A percentile compares a stretch with the other conserved stretches of the same genome.
Evolutionary conservation across 345 rosid species (phyloP).

Genomic region (Corymbia maculata): DNA sequence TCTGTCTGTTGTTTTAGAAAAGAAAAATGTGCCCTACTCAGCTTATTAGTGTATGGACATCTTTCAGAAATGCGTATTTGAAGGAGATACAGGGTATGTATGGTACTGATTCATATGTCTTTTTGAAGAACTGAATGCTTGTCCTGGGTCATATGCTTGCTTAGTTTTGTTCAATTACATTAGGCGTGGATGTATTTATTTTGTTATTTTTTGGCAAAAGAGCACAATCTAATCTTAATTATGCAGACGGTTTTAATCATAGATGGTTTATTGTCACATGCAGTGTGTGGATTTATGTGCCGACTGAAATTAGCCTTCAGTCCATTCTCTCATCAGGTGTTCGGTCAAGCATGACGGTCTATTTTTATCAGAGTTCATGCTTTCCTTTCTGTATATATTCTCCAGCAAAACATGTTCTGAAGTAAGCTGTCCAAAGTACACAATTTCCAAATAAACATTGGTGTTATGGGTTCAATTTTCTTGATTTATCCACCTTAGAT

Average conservation of each 20-base stretch:
- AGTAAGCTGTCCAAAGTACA: slow-evolving; percentile 22
- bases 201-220: not conserved
- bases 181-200: not conserved
- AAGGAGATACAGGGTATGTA: slow-evolving; percentile 88
- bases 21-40: not conserved
- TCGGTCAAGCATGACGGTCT: slow-evolving; percentile 83
- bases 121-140: not conserved
- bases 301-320: not conserved
- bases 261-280: not conserved
- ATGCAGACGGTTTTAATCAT: not conserved
- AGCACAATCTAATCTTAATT: not conserved
- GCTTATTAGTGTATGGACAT: not conserved
- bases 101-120: not conserved
- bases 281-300: not conserved
- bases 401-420: slow-evolving; percentile 61
- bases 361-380: slow-evolving; percentile 62
- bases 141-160: not conserved
- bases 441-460: not conserved
- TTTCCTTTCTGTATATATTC: slow-evolving; percentile 66
- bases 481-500: not conserved
- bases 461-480: not conserved
- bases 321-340: slow-evolving; percentile 38
- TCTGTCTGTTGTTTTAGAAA: not conserved
- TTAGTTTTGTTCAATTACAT: not conserved
- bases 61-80: slow-evolving; percentile 36